phyloP scores from a whole-genome alignment of 148 eudicot genomes.

The Amaranthus hypochondriacus region DNA sequence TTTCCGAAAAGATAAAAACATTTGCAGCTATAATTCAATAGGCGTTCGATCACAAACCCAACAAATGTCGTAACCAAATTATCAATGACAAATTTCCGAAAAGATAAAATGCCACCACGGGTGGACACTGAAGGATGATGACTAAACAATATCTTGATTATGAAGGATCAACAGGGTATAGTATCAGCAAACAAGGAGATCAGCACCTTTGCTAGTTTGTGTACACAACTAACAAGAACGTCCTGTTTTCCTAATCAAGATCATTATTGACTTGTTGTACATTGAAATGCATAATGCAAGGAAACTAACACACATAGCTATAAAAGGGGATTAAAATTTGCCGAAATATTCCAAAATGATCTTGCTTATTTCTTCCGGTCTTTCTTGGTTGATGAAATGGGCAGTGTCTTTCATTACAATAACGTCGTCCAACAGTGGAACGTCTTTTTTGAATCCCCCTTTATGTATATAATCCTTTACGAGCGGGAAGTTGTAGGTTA shows the following conservation, averaged over 20 bases:
- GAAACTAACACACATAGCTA: background rate
- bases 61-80: no score
- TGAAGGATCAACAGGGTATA: background rate
- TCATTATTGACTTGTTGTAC: no score
- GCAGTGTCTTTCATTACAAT: slow-evolving; percentile 55
- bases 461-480: slow-evolving; percentile 45
- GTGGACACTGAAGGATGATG: no score
- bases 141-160: background rate
- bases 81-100: no score
- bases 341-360: slow-evolving; percentile 43
- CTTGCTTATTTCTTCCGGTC: slow-evolving; percentile 44
- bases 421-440: slow-evolving; percentile 50
- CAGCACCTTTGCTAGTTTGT: background rate
- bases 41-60: no score
- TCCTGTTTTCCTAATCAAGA: background rate
- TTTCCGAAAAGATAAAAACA: no score
- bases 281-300: background rate
- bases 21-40: no score
- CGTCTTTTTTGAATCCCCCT: slow-evolving; percentile 56
- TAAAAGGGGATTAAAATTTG: slow-evolving; percentile 25
- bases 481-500: slow-evolving; percentile 38
- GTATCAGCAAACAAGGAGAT: background rate
- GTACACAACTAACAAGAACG: background rate
- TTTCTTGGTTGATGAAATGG: slow-evolving; percentile 65
- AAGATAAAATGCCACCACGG: background rate